A percentile compares a stretch with the other conserved stretches of the same genome.
Evolutionary conservation across 148 eudicot species (phyloP).

Genomic region (Selenicereus undatus): DNA sequence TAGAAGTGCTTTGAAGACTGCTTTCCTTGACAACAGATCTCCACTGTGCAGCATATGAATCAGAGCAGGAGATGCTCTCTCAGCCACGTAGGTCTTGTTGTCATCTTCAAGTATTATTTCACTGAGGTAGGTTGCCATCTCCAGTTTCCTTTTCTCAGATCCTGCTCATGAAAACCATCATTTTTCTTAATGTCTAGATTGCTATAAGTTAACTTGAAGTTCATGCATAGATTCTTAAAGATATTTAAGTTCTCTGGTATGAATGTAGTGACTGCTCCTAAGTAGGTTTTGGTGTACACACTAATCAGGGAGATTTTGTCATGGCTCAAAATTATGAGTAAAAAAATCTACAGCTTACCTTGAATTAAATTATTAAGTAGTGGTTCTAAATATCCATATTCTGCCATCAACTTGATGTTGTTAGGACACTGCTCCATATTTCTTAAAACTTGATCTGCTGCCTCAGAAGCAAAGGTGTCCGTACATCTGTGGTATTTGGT

Average conservation of each 20-base stretch:
- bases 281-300: background rate
- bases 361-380: conserved; percentile 52
- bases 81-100: conserved; percentile 46
- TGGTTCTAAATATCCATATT: conserved; percentile 72
- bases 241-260: background rate
- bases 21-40: conserved; percentile 41
- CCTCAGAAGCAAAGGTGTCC: conserved; percentile 54
- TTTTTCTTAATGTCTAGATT: background rate
- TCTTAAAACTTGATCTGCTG: conserved; percentile 54
- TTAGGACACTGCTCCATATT: conserved; percentile 51
- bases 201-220: background rate
- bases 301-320: background rate
- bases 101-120: conserved; percentile 59
- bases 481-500: conserved; percentile 42
- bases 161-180: conserved; percentile 38
- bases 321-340: background rate
- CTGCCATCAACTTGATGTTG: conserved; percentile 79
- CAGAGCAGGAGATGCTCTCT: conserved; percentile 59
- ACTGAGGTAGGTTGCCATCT: conserved; percentile 70
- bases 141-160: conserved; percentile 49
- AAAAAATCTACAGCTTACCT: conserved; percentile 42
- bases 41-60: conserved; percentile 59
- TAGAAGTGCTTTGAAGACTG: conserved; percentile 55
- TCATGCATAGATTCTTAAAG: background rate
- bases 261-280: background rate